These are phyloP conservation scores for Tulasnella sp. DNA, from an alignment of 768 basidiomycete species.

Conservation along the genomic window DNA sequence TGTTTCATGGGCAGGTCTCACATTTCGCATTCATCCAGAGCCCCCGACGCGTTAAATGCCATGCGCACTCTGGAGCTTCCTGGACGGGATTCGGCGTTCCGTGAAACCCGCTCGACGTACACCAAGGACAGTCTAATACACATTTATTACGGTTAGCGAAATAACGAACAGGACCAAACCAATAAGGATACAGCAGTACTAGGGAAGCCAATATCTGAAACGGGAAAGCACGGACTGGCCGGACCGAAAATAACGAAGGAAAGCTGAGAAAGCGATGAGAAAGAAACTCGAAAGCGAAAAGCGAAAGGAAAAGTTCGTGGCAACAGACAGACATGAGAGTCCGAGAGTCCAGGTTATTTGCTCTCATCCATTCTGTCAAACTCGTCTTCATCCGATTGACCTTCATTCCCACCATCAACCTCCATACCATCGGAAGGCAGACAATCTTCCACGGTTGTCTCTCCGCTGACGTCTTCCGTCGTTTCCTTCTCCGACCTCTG, in stretches of 20 bases:
- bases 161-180: neutral
- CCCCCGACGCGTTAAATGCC: neutral
- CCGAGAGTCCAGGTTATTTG: neutral
- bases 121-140: neutral
- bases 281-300: neutral
- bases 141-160: neutral
- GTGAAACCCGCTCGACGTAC: neutral
- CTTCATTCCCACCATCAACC: neutral
- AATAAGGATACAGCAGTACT: conserved; percentile 1
- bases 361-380: neutral
- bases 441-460: neutral
- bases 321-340: neutral
- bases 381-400: neutral
- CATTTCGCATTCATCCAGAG: conserved; percentile 30
- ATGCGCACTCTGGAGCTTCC: conserved; percentile 7
- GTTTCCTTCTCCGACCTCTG: neutral
- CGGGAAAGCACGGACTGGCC: neutral
- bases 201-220: neutral
- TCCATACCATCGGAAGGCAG: neutral
- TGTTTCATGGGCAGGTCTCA: neutral
- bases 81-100: neutral
- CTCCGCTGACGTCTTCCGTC: neutral
- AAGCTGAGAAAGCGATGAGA: neutral
- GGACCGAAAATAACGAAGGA: neutral
- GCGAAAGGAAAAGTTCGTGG: neutral